phyloP scores from a whole-genome alignment of 495 filamentous ascomycete species.

The Aspergillus bridgeri region DNA sequence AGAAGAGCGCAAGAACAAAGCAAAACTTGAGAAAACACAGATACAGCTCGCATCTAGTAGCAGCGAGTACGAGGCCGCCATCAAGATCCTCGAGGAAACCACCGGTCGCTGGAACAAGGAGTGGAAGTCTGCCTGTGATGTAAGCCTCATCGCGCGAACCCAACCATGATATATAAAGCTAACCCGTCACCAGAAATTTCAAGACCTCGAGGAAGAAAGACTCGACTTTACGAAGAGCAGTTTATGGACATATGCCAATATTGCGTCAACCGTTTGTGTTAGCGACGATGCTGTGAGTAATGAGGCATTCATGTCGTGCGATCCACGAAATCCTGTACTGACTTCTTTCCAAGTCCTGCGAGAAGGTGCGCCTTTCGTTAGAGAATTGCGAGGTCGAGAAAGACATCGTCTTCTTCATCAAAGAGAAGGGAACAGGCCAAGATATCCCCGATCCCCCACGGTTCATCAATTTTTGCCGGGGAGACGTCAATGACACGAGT shows the following conservation, averaged over 20 bases:
- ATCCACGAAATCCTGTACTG: conserved; percentile 10
- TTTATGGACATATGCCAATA: conserved; percentile 95
- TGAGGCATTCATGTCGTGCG: neutral
- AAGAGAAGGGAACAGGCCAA: conserved; percentile 84
- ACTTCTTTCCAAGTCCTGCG: conserved; percentile 61
- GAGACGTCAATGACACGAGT: conserved; percentile 74
- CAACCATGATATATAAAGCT: conserved; percentile 12
- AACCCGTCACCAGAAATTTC: conserved; percentile 70
- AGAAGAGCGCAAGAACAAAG: conserved; percentile 98
- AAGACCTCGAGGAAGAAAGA: conserved; percentile 97
- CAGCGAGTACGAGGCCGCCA: conserved; percentile 86
- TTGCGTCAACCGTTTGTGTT: conserved; percentile 96
- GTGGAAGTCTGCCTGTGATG: conserved; percentile 95
- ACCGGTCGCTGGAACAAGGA: conserved; percentile 95
- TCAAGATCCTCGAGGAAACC: conserved; percentile 93
- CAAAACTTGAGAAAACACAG: conserved; percentile 97
- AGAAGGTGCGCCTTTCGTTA: conserved; percentile 91
- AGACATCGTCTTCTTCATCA: conserved; percentile 88
- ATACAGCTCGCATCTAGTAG: conserved; percentile 88
- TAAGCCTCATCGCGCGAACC: conserved; percentile 28
- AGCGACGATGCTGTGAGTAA: conserved; percentile 81
- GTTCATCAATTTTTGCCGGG: conserved; percentile 97
- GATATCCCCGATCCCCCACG: conserved; percentile 96
- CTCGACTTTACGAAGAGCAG: conserved; percentile 97
- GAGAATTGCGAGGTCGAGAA: conserved; percentile 96